Conservation (phyloP, 1,284 basidiomycete genomes). For the Trichosporon sp. region DNA sequence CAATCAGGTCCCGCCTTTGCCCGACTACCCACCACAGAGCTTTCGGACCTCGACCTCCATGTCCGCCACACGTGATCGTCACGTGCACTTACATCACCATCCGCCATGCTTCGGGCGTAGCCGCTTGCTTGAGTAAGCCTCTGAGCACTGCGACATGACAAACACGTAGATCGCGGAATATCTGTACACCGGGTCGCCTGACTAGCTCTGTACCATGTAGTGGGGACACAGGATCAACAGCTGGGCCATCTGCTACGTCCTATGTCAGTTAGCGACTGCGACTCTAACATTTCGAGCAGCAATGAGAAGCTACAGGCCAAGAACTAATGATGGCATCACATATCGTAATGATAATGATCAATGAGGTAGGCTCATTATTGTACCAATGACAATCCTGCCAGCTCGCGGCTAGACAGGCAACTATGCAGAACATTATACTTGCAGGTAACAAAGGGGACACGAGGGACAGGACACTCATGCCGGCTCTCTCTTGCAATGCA, state of each 20-base stretch:
- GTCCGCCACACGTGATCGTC: not conserved
- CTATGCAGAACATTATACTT: not conserved
- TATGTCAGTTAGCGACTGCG: no score
- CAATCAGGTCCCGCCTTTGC: not conserved
- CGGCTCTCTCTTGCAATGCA: slow-evolving; percentile 2
- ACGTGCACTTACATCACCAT: not conserved
- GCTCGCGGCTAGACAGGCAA: not conserved
- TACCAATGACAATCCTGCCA: not conserved
- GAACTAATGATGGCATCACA: not conserved
- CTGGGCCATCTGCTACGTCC: not conserved
- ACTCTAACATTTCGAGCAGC: no score
- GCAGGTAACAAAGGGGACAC: not conserved
- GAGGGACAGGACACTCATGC: not conserved
- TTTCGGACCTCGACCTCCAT: not conserved
- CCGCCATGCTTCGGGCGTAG: no score
- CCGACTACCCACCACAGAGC: no score
- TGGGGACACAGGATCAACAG: not conserved
- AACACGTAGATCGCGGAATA: not conserved
- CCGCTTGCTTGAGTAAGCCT: no score
- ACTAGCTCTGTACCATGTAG: no score
- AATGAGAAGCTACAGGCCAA: no score
- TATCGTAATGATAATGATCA: not conserved
- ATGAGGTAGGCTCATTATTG: not conserved
- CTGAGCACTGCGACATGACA: no score
- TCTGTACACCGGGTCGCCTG: not conserved